Evolutionary conservation across 257 asterid species (phyloP), one percentile per base, ranked within the genome.

Genomic region (Voacanga thouarsii): DNA sequence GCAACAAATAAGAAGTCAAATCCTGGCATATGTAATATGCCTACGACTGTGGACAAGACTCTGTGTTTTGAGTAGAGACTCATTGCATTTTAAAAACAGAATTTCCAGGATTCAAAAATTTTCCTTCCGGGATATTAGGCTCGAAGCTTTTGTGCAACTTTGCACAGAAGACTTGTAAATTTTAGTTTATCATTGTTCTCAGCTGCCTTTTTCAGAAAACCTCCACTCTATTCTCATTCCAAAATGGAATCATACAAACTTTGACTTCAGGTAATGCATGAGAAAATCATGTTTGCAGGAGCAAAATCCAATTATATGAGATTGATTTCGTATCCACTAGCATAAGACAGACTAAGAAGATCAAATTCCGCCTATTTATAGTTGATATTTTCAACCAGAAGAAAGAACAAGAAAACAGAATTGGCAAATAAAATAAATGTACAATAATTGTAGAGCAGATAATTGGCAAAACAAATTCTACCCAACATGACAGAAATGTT

Each of bases 321-420:
- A 51, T 41, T 6, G 50, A 19, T 41, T 23, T 68, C 41, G 30
- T 68, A 68, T 21, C 5, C 18, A 8, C 24, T 23, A 68, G 33
- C 53, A 9, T 68, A 68, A 68, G 53, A 47, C 10, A 43, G 21
- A 41, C 18, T 44, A 41, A 41, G 73, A 68, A 41, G 53, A 68
- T 68, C 73, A 68, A 41, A 23, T 16, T 15, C 57, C 47, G 7
- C 71, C 16, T 1, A 41, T 66, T 33, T 33, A 24, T 41, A 67
- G 14, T 19, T 19, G 15, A 18, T 65, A 19, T 23, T 39, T 37
- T 41, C 7, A 68, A 68, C 24, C 18, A 68, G 51, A 41, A 68
- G 7, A 44, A 68, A 41, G 73, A 68, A 68, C 73, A 68, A 41
- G 73, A 23, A 39, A 68, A 18, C 73, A 41, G 53, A 68, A 68